Evolutionary conservation across 2,329 filamentous ascomycete species (phyloP).

Genomic region (Cercospora zeina): DNA sequence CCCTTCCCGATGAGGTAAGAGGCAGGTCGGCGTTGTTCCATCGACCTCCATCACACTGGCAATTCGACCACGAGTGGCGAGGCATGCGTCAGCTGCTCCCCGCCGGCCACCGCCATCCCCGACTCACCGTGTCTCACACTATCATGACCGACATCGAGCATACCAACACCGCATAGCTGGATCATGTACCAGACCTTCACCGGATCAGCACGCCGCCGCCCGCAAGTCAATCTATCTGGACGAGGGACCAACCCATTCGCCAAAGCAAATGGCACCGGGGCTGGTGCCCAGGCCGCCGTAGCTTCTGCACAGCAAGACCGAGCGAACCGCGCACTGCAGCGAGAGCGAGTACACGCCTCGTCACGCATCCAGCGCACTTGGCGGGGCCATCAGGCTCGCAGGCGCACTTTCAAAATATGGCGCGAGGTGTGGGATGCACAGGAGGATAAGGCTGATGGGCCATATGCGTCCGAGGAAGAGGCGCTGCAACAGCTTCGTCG

Average conservation of each 20-base stretch:
- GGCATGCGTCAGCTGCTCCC: not conserved
- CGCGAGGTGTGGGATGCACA: slow-evolving; percentile 64
- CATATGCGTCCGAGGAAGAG: slow-evolving; percentile 44
- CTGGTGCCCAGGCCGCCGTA: slow-evolving; percentile 70
- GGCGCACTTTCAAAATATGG: slow-evolving; percentile 57
- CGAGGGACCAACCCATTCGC: slow-evolving; percentile 75
- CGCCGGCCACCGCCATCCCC: not conserved
- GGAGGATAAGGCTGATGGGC: slow-evolving; percentile 39
- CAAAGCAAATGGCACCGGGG: slow-evolving; percentile 43
- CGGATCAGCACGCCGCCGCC: slow-evolving; percentile 77
- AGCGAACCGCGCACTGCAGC: slow-evolving; percentile 74
- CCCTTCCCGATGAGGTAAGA: slow-evolving; percentile 13
- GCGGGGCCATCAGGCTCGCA: slow-evolving; percentile 72
- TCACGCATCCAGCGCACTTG: slow-evolving; percentile 75
- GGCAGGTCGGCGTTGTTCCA: slow-evolving; percentile 3
- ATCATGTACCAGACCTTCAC: slow-evolving; percentile 90
- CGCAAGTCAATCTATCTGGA: slow-evolving; percentile 92
- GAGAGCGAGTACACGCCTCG: slow-evolving; percentile 72
- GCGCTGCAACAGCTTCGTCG: slow-evolving; percentile 46
- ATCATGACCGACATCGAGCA: not conserved
- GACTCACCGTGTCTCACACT: not conserved
- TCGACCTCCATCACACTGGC: slow-evolving; percentile 5
- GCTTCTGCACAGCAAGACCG: slow-evolving; percentile 86
- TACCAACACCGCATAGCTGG: not conserved
- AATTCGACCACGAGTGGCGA: not conserved